These are phyloP conservation scores for Apiotrichum sp. DNA, from an alignment of 1,284 basidiomycete species.

Conservation along the genomic window DNA sequence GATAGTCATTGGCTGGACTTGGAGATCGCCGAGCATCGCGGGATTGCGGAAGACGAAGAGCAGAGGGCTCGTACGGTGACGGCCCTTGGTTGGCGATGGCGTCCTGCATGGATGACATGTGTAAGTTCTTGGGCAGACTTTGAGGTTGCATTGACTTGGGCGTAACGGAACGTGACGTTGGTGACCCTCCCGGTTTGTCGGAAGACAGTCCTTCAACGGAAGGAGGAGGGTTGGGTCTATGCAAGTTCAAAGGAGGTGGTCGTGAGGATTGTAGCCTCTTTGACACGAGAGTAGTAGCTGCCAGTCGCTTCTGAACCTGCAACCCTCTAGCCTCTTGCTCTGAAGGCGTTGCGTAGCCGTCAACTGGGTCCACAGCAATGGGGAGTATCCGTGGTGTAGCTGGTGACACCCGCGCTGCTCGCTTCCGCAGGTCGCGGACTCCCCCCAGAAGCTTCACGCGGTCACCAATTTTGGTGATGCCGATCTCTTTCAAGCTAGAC, in stretches of 20 bases:
- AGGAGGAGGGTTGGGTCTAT: neutral
- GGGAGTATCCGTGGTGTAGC: neutral
- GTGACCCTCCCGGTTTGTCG: neutral
- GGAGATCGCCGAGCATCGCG: slow-evolving; percentile 32
- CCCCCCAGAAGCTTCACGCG: slow-evolving; percentile 75
- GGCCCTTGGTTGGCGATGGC: neutral
- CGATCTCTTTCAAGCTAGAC: slow-evolving; percentile 77
- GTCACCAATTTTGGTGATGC: slow-evolving; percentile 79
- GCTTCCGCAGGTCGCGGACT: slow-evolving; percentile 66
- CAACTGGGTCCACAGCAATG: neutral
- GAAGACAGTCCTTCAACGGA: neutral
- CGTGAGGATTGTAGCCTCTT: slow-evolving; percentile 26
- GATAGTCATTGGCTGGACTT: slow-evolving; percentile 26
- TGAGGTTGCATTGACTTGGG: slow-evolving; percentile 14
- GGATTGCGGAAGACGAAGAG: slow-evolving; percentile 28
- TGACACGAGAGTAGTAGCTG: slow-evolving; percentile 3
- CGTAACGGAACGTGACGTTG: slow-evolving; percentile 2
- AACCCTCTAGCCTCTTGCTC: slow-evolving; percentile 4
- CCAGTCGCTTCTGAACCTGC: slow-evolving; percentile 14
- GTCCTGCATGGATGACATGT: neutral
- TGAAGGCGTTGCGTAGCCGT: neutral
- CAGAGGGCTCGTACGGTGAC: neutral
- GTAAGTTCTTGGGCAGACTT: neutral
- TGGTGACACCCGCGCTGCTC: slow-evolving; percentile 15
- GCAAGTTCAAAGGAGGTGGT: slow-evolving; percentile 18